Conservation (phyloP, 352 stramenopile genomes). For the Globisporangium viniferum region DNA sequence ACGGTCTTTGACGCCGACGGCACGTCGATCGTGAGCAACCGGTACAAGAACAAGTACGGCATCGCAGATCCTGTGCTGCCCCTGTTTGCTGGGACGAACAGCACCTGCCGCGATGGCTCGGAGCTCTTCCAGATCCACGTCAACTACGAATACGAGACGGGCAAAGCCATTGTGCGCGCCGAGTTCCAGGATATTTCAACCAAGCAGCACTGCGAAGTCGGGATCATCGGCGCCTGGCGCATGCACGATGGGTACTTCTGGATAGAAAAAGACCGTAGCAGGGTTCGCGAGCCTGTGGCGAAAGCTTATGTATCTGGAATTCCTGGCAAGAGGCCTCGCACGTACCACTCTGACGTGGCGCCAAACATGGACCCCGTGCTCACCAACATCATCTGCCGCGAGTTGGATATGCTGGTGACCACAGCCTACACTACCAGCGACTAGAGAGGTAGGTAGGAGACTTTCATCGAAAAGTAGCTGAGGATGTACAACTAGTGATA, state of each 20-base stretch:
- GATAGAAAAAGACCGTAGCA: not conserved
- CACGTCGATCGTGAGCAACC: not conserved
- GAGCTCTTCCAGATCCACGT: too few relatives aligned
- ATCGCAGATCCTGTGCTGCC: not conserved
- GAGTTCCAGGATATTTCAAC: not conserved
- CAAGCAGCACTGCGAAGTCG: not conserved
- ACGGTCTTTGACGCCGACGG: not conserved
- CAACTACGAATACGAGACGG: too few relatives aligned
- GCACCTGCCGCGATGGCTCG: not conserved
- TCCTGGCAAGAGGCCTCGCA: too few relatives aligned
- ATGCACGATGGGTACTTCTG: not conserved
- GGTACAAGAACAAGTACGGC: not conserved
- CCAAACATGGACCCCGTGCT: not conserved
- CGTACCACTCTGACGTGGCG: not conserved
- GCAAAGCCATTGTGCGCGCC: not conserved
- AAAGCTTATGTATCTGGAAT: too few relatives aligned
- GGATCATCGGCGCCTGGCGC: not conserved
- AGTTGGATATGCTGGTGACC: too few relatives aligned
- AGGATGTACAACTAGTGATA: too few relatives aligned
- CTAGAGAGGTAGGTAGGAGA: too few relatives aligned
- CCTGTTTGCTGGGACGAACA: not conserved
- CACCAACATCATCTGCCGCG: not conserved
- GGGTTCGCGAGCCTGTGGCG: not conserved
- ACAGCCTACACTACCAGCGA: too few relatives aligned
- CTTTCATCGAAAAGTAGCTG: too few relatives aligned